Evolutionary conservation across 208 protist species (phyloP), one percentile per base, ranked within the genome.

Genomic region (Trypanosoma lewisi): DNA sequence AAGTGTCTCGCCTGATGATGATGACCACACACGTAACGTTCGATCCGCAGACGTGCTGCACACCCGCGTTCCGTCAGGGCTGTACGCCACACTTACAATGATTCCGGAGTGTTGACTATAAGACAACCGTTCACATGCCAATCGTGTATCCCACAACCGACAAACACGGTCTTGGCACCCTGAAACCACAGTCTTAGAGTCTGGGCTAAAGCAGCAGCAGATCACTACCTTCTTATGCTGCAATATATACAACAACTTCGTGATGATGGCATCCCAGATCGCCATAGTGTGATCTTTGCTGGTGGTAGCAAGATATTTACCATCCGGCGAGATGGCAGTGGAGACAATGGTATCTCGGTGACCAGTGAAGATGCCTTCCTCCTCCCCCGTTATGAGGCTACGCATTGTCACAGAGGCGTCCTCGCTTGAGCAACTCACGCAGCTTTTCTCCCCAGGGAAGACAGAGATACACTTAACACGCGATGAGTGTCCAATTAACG

Each of bases 81-180:
- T 85, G 48, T 83, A 96, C 11, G 82, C 82, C 16, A 95, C 69
- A 54, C 75, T 57, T 39, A 94, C 89, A 70, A 96, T 92, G 56
- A 96, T 92, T 44, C 85, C 91, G 17, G 85, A 74, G 70, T 95
- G 91, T 1, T 79, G 67, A 4, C 48, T 79, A 75, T 89, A 95
- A 19, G 56, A 65, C 34, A 93, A 55, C 65, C 66, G 75, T 74
- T 96, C 83, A 70, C 74, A 70, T 7, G 80, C 87, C 0, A 69
- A 69, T 30, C 71, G 65, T 7, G 82, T 91, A 45, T 89, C 85
- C 86, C 87, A 96, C 19, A 96, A 41, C 4, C 88, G 85, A 70
- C 91, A 96, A 8, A 91, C 67, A 30, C 87, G 83, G 71, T 96
- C 91, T 52, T 96, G 88, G 57, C 87, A 96, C 7, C 91, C 91